Evolutionary conservation across 2,329 filamentous ascomycete species (phyloP), one percentile per base, ranked within the genome.

Genomic region (Dendryphion nanum): DNA sequence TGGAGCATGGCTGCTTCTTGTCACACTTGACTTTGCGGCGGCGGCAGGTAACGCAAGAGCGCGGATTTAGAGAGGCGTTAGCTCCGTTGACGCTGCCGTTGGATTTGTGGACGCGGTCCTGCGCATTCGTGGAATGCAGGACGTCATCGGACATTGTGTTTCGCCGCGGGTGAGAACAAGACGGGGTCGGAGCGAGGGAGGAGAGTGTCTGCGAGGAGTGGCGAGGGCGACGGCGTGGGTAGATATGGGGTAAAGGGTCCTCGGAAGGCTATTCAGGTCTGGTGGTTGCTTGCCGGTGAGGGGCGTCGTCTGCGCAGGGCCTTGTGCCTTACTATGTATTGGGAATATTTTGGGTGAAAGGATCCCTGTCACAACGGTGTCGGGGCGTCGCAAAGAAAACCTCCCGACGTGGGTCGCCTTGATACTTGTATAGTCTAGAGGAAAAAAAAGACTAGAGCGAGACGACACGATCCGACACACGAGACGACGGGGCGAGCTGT

Each of bases 1-100:
- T 89, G 52, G 80, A 80, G 63, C 85, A 89, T 13, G 85, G 83
- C 71, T 86, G 80, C 53, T 79, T 75, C 69, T 89, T 89, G 69
- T 89, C 83, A 72, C 85, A 89, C 55, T 84, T 83, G 38, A 89
- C 85, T 63, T 86, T 85, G 45, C 82, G 71, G 37, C 50, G 48
- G 8, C 62, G 53, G 40, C 62, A 65, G 21, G 61, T 65, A 28
- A 63, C 55, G 49, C 62, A 65, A 30, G 62, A 65, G 26, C 62
- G 49, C 28, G 58, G 57, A 35, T 62, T 59, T 13, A 50, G 47
- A 17, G 45, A 40, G 5, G 47, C 43, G 28, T 36, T 51, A 31
- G 45, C 37, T 29, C 48, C 51, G 45, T 38, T 48, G 33, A 37
- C 19, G 40, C 41, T 53, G 34, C 43, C 42, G 32, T 47, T 51